These are phyloP conservation scores for Penicillium carneum DNA, from an alignment of 2,329 filamentous ascomycete genomes.

Conservation along the genomic window DNA sequence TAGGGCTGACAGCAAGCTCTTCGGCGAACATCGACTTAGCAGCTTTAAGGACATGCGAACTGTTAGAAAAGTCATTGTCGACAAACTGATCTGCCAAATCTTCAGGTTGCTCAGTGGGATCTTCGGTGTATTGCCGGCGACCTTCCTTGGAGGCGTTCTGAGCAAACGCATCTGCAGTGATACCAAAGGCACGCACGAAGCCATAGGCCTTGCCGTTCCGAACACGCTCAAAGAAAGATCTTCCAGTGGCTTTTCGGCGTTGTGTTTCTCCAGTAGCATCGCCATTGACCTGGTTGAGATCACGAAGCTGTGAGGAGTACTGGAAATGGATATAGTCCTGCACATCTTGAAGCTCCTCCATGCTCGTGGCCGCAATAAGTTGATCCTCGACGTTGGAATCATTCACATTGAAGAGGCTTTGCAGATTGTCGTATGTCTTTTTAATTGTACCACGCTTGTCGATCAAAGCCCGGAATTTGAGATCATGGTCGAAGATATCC, in stretches of 20 bases:
- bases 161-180: constrained; percentile 85
- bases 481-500: constrained; percentile 91
- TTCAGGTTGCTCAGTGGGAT: constrained; percentile 78
- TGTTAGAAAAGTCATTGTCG: constrained; percentile 75
- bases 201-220: constrained; percentile 79
- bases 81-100: constrained; percentile 84
- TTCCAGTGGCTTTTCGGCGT: constrained; percentile 81
- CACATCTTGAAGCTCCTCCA: constrained; percentile 94
- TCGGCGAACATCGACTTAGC: constrained; percentile 90
- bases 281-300: constrained; percentile 70
- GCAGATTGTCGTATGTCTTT: constrained; percentile 77
- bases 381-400: constrained; percentile 83
- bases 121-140: constrained; percentile 82
- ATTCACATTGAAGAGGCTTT: constrained; percentile 68
- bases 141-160: constrained; percentile 82
- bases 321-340: constrained; percentile 97
- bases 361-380: constrained; percentile 78
- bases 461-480: constrained; percentile 90
- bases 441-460: constrained; percentile 90
- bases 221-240: constrained; percentile 81
- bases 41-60: constrained; percentile 75
- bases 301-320: constrained; percentile 83
- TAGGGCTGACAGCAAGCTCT: constrained; percentile 84
- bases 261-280: constrained; percentile 71
- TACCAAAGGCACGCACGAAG: constrained; percentile 87